Percentiles rank a stretch among this genome's conserved stretches.
These are phyloP conservation scores for Neurospora sp. DNA, from an alignment of 495 filamentous ascomycete species.

Conservation along the genomic window DNA sequence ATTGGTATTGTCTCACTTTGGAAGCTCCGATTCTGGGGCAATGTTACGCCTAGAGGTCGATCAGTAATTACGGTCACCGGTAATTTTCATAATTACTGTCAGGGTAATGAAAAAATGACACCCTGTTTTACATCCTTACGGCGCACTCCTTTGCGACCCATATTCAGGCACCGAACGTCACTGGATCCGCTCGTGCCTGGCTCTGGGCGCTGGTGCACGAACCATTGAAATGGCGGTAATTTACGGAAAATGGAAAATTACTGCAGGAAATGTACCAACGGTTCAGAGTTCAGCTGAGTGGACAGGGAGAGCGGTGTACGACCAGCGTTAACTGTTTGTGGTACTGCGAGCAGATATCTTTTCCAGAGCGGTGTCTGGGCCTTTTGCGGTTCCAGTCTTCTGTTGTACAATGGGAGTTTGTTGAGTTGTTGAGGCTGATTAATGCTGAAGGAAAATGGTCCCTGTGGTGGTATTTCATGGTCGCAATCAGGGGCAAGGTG, in stretches of 20 bases:
- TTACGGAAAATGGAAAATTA: no score
- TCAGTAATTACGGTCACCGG: no score
- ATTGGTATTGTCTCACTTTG: neutral
- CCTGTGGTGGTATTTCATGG: neutral
- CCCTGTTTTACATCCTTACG: no score
- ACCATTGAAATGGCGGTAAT: no score
- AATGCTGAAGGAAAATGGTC: neutral
- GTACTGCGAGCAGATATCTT: neutral
- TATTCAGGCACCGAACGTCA: no score
- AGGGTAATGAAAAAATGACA: no score
- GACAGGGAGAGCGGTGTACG: neutral
- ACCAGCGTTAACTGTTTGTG: neutral
- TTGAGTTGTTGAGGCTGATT: neutral
- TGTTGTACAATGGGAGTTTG: neutral
- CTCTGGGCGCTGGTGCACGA: no score
- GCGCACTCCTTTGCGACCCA: no score
- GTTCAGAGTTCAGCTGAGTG: neutral
- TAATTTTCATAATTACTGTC: no score
- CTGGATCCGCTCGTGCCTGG: no score
- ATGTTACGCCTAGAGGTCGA: neutral
- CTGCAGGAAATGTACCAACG: neutral
- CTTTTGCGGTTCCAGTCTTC: neutral
- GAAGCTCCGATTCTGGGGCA: neutral
- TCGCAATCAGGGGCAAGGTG: neutral
- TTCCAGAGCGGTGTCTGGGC: neutral